Evolutionary conservation across 768 basidiomycete genomes (phyloP), one percentile per base, ranked within the genome.

Genomic region (Collybiopsis confluens): DNA sequence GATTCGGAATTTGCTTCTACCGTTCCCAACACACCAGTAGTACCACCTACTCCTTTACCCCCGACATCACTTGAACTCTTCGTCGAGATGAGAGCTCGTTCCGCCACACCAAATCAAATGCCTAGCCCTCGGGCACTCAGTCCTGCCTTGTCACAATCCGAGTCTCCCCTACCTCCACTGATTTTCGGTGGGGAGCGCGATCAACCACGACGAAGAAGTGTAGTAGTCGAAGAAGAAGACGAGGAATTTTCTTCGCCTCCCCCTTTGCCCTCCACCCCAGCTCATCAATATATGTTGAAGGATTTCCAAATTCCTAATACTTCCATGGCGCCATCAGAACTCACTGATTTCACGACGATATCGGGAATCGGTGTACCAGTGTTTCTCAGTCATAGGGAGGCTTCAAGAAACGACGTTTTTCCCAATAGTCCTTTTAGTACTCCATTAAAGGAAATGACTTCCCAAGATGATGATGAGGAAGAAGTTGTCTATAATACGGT

Each of bases 371-470:
- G 73, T 38, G 75, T 83, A 10, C 81, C 86, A 3, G 59, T 80
- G 24, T 83, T 77, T 72, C 69, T 63, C 53, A 70, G 63, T 54
- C 72, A 64, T 59, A 76, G 68, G 56, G 71, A 76, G 4, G 75
- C 79, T 15, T 80, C 81, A 24, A 74, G 79, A 55, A 79, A 78
- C 54, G 88, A 88, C 47, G 52, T 67, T 13, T 83, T 84, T 66
- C 80, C 85, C 5, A 80, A 75, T 26, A 91, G 86, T 64, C 87
- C 89, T 13, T 90, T 89, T 61, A 79, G 78, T 10, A 83, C 82
- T 2, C 90, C 88, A 0, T 64, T 87, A 48, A 83, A 80, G 66
- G 90, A 90, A 65, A 74, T 75, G 40, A 67, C 74, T 35, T 66
- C 77, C 27, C 74, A 72, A 45, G 76, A 82, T 21, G 86, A 88